phyloP scores from a whole-genome alignment of 371 early-diverging fungal genomes.

The Apophysomyces sp. region DNA sequence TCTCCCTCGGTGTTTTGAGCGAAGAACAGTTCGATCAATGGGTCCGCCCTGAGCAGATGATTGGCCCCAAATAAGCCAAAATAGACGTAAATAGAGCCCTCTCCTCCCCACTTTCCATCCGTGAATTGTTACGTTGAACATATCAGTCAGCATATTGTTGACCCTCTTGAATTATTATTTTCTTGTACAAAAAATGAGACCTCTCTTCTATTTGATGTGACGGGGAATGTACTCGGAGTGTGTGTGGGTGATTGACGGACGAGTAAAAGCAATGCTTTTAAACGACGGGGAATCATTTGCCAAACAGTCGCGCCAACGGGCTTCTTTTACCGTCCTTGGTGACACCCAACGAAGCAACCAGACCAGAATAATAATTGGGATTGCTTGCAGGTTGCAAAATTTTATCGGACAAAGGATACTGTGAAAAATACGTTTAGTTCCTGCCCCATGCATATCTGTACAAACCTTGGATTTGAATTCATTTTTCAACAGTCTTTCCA shows the following conservation, averaged over 20 bases:
- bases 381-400: constrained; percentile 60
- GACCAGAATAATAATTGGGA: constrained; percentile 58
- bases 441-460: background rate
- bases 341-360: constrained; percentile 46
- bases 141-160: background rate
- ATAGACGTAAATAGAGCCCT: background rate
- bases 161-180: background rate
- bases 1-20: constrained; percentile 73
- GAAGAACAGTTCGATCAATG: constrained; percentile 82
- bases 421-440: background rate
- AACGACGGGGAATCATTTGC: background rate
- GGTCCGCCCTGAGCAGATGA: constrained; percentile 86
- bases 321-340: constrained; percentile 49
- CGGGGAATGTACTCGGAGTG: background rate
- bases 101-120: background rate
- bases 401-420: constrained; percentile 59
- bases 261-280: background rate
- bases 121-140: background rate
- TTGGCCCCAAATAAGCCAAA: constrained; percentile 40
- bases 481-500: constrained; percentile 50
- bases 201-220: background rate
- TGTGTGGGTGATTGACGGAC: background rate
- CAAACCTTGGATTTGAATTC: constrained; percentile 57
- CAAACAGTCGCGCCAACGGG: constrained; percentile 14
- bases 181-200: background rate